Base-by-base conservation (phyloP, 2,329 filamentous ascomycete genomes). In the Calonectria hawksworthii region DNA sequence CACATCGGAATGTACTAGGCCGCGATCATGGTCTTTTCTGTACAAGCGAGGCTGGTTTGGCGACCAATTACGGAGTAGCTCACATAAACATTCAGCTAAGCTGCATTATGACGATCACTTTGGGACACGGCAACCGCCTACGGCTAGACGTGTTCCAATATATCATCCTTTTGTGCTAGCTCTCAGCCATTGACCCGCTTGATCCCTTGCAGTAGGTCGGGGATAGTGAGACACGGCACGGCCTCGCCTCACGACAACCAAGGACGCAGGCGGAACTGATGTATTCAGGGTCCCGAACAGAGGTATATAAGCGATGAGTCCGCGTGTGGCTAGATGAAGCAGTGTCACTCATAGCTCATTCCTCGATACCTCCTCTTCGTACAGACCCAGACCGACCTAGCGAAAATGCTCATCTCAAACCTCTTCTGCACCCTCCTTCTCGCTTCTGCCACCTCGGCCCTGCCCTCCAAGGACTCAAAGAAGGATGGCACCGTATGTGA, bases 201-300 rank as follows among this genome's bases (percentile, higher is more conserved):
- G 14, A 26, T 61, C n/a, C 34, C 32, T 61, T 34, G 52, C 18
- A 34, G 52, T 34, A 34, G 52, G 18, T 8, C 7, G 28, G 18
- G 21, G 52, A 56, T n/a, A 56, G 52, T 56, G 52, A 56, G 52
- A 56, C 52, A 56, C 52, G 52, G 52, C 52, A 56, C 52, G 28
- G 9, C 52, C 6, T n/a, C 28, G 10, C 54, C 32, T 30, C 34
- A 28, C 21, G 34, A 41, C 56, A 4, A 16, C 56, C 34, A 63
- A 41, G 56, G 9, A 10, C 14, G n/a, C 23, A n/a, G 23, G 36
- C 34, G 34, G 36, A 28, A 63, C 41, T 63, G 34, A 26, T 4
- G 18, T 14, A 63, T 26, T 28, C 2, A 41, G 34, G 16, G 34
- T 38, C 6, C 18, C 6, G 8, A 10, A 16, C 7, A 28, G 9